Base-by-base conservation (phyloP, 345 rosid species). In the Anacardium occidentale region DNA sequence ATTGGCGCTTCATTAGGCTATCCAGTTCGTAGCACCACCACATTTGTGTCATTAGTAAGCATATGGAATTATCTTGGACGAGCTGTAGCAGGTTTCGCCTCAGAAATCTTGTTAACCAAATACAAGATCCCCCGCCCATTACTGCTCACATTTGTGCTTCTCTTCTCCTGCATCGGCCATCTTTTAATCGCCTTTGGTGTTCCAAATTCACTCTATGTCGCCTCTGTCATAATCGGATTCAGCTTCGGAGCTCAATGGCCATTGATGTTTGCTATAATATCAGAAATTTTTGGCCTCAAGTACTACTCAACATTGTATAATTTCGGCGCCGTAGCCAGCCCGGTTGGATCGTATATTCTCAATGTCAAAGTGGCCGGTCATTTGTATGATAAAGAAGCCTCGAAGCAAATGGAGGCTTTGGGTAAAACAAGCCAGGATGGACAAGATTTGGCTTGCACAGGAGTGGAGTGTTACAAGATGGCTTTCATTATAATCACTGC, bases 161-260 rank as follows among this genome's bases (percentile, higher is more conserved):
- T 83, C 8, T 56, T 80, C 24, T 80, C 86, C 5, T 74, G 86
- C 69, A 59, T 75, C 17, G 86, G 86, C 40, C 83, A 83, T 54
- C 80, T 80, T 34, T 66, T 80, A 15, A 83, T 83, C 3, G 84
- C 86, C 15, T 80, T 80, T 17, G 82, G 74, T 21, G 75, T 80
- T 47, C 77, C 86, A 2, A 64, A 69, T 11, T 54, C 82, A 10
- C 86, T 83, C 45, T 83, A 83, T 69, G 20, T 73, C 34, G 52
- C 84, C 22, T 83, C 86, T 0, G 65, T 80, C 18, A 62, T 83
- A 17, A 75, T 72, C 40, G 84, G 86, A 32, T 83, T 83, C 78
- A 80, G 84, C 71, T 75, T 83, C 5, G 84, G 86, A n/a, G 86
- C 84, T 3, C 84, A 77, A 60, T 75, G 79, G 84, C 86, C 86